Evolutionary conservation across 495 filamentous ascomycete genomes (phyloP), one percentile per base, ranked within the genome.

Genomic region (Hypoxylon cercidicola): DNA sequence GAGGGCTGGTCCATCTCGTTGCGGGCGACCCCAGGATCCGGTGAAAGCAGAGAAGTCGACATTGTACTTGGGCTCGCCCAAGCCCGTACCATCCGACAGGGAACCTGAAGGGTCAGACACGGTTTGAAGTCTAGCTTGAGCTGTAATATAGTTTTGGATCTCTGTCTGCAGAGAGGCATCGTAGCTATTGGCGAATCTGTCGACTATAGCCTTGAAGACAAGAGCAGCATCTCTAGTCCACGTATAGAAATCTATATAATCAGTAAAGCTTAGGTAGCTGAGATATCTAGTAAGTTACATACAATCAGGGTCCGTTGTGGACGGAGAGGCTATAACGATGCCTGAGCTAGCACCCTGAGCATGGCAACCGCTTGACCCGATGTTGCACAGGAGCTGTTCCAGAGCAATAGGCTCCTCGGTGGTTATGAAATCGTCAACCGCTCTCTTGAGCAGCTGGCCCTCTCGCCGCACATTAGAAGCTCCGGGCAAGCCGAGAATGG

Each of bases 201-300:
- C 88, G 34, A 87, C 75, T 28, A 91, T 60, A 10, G 74, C 73
- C 64, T 88, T 89, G 72, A 88, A 81, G 3, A 85, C 84, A 61
- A 92, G 75, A 8, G 86, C 82, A n/a, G 85, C 81, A 68, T 91
- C 89, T 57, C 89, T 79, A n/a, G 86, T 89, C 89, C 89, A 92
- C 10, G 88, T 88, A 62, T 84, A 91, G 66, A 74, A 85, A 69
- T 84, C 80, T 86, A 32, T 15, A 40, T 47, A 46, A 32, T 58
- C 21, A 64, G 62, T 35, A 41, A 45, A 45, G 13, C 5, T 8
- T 25, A 52, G n/a, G 41, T 10, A 10, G 11, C 12, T 54, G 8
- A 18, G 41, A 50, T 8, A 28, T 21, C 16, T 30, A 50, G 16
- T 32, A 15, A 16, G 18, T 48, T 15, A 75, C 86, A 70, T 75